Evolutionary conservation across 306 rosid species (phyloP).

Genomic region (Myrica gale): DNA sequence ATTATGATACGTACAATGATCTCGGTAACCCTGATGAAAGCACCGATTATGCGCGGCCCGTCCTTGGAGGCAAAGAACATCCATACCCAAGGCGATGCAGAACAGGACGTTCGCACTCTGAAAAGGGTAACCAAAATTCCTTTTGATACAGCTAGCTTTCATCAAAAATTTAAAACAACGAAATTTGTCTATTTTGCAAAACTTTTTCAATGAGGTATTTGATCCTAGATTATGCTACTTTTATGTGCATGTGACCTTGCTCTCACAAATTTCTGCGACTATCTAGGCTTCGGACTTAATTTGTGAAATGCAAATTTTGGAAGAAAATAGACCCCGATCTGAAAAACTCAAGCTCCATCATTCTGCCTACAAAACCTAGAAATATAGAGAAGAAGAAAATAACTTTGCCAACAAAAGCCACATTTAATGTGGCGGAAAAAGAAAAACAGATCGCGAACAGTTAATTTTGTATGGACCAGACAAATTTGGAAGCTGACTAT

Average conservation of each 20-base stretch:
- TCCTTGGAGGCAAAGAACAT: conserved; percentile 32
- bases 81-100: conserved; percentile 43
- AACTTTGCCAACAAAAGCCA: too few species aligned
- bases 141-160: too few species aligned
- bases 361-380: neutral
- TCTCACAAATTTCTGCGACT: too few species aligned
- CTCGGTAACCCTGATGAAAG: conserved; percentile 36
- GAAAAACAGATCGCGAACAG: too few species aligned
- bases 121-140: conserved; percentile 21
- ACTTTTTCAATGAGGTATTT: neutral
- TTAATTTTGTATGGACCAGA: too few species aligned
- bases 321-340: neutral
- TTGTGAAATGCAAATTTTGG: too few species aligned
- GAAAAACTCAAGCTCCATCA: neutral
- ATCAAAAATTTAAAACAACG: too few species aligned
- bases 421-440: too few species aligned
- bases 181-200: too few species aligned
- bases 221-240: neutral
- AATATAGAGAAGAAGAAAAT: too few species aligned
- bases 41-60: conserved; percentile 26
- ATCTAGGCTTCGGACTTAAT: too few species aligned
- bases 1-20: conserved; percentile 42
- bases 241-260: neutral
- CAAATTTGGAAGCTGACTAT: too few species aligned
- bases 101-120: conserved; percentile 38